Evolutionary conservation across 1,139 yeast genomes (phyloP), one percentile per base, ranked within the genome.

Genomic region (Kazachstania sp.): DNA sequence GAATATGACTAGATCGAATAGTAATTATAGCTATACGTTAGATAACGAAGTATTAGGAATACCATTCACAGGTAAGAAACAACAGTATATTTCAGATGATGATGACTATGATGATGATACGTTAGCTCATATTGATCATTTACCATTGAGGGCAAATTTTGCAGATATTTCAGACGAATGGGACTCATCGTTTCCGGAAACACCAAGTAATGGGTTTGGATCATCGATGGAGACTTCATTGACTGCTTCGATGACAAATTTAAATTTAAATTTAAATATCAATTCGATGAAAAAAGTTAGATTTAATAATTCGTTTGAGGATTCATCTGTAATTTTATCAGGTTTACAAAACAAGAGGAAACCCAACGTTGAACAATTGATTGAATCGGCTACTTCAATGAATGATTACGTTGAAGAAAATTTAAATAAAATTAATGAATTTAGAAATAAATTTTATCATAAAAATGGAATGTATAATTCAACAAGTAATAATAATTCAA

Each of bases 321-420:
- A 28, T 47, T 36, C 11, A 32, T 19, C 18, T 5, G 18, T 32
- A 19, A n/a, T 15, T 6, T 32, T 32, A 13, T 15, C 36, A 3
- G 16, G 4, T 4, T 9, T 7, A 9, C 7, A n/a, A 15, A 15
- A 6, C 6, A 32, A 32, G 42, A 47, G 16, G 13, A 29, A 28
- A 23, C 29, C 18, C 4, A 28, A 49, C 34, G 49, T 60, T 18
- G 64, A 60, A 39, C 56, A 57, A 39, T 48, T 60, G 26, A 46
- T 59, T 11, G 53, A 51, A 39, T 53, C 57, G 31, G 63, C 63
- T 1, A 52, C 51, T n/a, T 54, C 51, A 20, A 47, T 58, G 32
- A 58, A 58, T 42, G 52, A 51, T 11, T 55, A 51, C 38, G 36
- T 58, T 40, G 53, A 50, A 13, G 47, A 54, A 26, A 57, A 53